A percentile compares a stretch with the other conserved stretches of the same genome.
Conservation (phyloP, 2,329 filamentous ascomycete species). For the Pseudogymnoascus sp. region DNA sequence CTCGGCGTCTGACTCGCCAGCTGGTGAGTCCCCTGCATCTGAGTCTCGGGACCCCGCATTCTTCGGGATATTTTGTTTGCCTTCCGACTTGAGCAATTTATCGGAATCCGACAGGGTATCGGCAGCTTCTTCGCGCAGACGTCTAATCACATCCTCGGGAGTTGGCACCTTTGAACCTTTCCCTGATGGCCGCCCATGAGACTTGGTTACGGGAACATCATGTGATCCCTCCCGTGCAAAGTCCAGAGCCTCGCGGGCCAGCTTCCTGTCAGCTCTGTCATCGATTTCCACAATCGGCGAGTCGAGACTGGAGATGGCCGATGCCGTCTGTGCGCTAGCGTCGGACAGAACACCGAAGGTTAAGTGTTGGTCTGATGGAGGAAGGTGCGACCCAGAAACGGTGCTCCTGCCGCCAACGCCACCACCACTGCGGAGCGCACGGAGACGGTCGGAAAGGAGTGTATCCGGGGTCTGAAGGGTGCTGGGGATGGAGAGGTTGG, state of each 20-base stretch:
- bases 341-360: background rate
- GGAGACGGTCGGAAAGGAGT: background rate
- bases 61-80: background rate
- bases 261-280: background rate
- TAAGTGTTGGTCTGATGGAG: background rate
- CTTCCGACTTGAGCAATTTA: background rate
- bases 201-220: background rate
- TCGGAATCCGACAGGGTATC: background rate
- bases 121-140: background rate
- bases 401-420: background rate
- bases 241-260: background rate
- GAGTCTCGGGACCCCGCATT: background rate
- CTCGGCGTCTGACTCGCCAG: slow-evolving; percentile 36
- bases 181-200: background rate
- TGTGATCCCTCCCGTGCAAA: background rate
- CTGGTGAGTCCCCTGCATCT: slow-evolving; percentile 22
- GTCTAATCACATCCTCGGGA: background rate
- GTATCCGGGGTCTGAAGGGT: background rate
- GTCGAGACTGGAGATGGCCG: background rate
- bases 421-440: background rate
- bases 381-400: background rate
- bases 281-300: background rate
- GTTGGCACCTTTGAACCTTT: background rate
- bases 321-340: background rate
- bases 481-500: background rate